These are phyloP conservation scores for Aspergillus fijiensis DNA, from an alignment of 2,329 filamentous ascomycete genomes.

Conservation along the genomic window DNA sequence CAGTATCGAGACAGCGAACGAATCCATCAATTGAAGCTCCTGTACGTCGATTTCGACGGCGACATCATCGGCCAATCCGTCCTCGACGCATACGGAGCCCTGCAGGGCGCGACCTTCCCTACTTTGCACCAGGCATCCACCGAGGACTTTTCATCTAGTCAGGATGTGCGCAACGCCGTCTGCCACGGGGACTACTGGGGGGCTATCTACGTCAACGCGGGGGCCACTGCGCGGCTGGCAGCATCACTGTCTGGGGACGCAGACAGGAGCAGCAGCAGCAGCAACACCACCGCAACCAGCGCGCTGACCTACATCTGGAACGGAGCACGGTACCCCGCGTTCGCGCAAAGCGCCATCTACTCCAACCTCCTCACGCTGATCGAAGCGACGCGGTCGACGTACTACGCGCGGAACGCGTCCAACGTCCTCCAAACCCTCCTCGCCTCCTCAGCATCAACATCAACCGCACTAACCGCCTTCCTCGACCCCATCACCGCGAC, in stretches of 20 bases:
- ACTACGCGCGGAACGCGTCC: slow-evolving; percentile 26
- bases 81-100: slow-evolving; percentile 23
- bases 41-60: slow-evolving; percentile 35
- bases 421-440: slow-evolving; percentile 28
- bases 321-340: slow-evolving; percentile 38
- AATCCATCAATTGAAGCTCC: slow-evolving; percentile 28
- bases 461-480: slow-evolving; percentile 31
- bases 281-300: slow-evolving; percentile 29
- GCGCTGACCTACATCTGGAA: slow-evolving; percentile 43
- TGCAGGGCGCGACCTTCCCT: slow-evolving; percentile 9
- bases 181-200: slow-evolving; percentile 28
- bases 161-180: slow-evolving; percentile 12
- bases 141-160: not conserved
- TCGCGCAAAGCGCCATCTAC: slow-evolving; percentile 31
- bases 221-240: no score
- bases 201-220: slow-evolving; percentile 20
- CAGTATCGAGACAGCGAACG: slow-evolving; percentile 15
- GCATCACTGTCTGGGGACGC: no score
- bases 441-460: slow-evolving; percentile 8
- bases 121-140: slow-evolving; percentile 6
- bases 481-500: slow-evolving; percentile 36
- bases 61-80: slow-evolving; percentile 31
- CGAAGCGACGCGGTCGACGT: slow-evolving; percentile 29
- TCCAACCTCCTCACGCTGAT: slow-evolving; percentile 32
- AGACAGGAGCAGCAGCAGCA: no score